These are phyloP conservation scores for Mycena citricolor DNA, from an alignment of 1,284 basidiomycete genomes.

Conservation along the genomic window DNA sequence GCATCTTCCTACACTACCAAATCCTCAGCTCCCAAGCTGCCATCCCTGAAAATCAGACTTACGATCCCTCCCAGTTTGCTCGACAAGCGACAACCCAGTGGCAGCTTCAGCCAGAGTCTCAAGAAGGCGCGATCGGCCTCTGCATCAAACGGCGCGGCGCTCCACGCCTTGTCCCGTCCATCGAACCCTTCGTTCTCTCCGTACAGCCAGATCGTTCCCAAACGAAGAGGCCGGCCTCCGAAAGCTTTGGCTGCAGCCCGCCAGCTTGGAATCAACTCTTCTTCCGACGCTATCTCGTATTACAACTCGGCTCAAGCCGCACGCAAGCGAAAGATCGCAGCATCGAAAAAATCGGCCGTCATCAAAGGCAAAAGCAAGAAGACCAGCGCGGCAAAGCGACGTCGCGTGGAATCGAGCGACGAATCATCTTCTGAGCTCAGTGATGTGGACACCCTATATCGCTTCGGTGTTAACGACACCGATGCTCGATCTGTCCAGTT, in stretches of 20 bases:
- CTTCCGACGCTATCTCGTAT: slow-evolving; percentile 25
- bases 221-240: slow-evolving; percentile 55
- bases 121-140: slow-evolving; percentile 34
- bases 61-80: slow-evolving; percentile 58
- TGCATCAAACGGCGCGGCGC: slow-evolving; percentile 34
- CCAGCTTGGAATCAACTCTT: slow-evolving; percentile 24
- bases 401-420: slow-evolving; percentile 34
- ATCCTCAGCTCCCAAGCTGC: slow-evolving; percentile 28
- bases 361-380: slow-evolving; percentile 43
- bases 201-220: slow-evolving; percentile 32
- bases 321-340: slow-evolving; percentile 33
- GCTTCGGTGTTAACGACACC: slow-evolving; percentile 37
- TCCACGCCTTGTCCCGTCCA: slow-evolving; percentile 20
- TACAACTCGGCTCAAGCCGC: slow-evolving; percentile 23
- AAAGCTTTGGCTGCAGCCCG: slow-evolving; percentile 38
- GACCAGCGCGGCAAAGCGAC: slow-evolving; percentile 34
- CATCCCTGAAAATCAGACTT: slow-evolving; percentile 73
- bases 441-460: slow-evolving; percentile 36
- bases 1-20: slow-evolving; percentile 29
- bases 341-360: slow-evolving; percentile 27
- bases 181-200: slow-evolving; percentile 26
- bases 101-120: slow-evolving; percentile 28
- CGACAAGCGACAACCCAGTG: slow-evolving; percentile 36
- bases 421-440: slow-evolving; percentile 37
- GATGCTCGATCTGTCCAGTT: slow-evolving; percentile 43